Evolutionary conservation across 163 green algal genomes (phyloP).

Genomic region (Prototheca cutis): DNA sequence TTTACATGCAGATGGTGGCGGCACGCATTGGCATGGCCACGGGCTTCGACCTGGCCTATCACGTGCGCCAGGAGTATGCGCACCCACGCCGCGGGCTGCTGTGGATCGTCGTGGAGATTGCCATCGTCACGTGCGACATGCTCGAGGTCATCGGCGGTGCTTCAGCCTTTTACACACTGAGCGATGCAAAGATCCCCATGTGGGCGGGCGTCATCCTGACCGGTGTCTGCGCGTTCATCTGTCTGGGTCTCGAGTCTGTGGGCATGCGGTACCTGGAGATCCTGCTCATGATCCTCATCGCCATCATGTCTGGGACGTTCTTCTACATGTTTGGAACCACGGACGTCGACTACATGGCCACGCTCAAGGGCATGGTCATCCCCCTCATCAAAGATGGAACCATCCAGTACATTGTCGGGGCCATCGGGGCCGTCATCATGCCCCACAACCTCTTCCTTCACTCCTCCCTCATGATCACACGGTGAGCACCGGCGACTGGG

Average conservation of each 20-base stretch:
- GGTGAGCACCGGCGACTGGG: too few species aligned
- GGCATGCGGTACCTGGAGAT: conserved; percentile 42
- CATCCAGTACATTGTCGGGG: conserved; percentile 41
- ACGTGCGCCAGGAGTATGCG: conserved; percentile 14
- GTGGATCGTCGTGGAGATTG: conserved; percentile 1
- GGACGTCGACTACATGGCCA: conserved; percentile 5
- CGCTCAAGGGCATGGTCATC: conserved; percentile 9
- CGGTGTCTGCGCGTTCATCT: conserved; percentile 39
- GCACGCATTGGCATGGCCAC: conserved; percentile 69
- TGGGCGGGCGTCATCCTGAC: conserved; percentile 61
- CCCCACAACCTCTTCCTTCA: conserved; percentile 84
- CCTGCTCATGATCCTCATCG: conserved; percentile 32
- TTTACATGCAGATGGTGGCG: conserved; percentile 59
- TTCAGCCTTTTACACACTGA: conserved; percentile 33
- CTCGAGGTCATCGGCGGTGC: conserved; percentile 36
- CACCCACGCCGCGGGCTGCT: background rate
- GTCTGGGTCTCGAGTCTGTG: conserved; percentile 55
- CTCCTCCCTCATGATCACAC: conserved; percentile 51
- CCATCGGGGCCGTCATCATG: conserved; percentile 78
- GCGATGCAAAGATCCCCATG: conserved; percentile 42
- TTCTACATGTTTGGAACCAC: conserved; percentile 5
- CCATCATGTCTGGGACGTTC: conserved; percentile 3
- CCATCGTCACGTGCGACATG: conserved; percentile 9
- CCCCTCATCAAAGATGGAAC: conserved; percentile 7
- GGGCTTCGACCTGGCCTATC: conserved; percentile 55